These are phyloP conservation scores for Fusarium pseudonygamai DNA, from an alignment of 2,329 filamentous ascomycete species.

Conservation along the genomic window DNA sequence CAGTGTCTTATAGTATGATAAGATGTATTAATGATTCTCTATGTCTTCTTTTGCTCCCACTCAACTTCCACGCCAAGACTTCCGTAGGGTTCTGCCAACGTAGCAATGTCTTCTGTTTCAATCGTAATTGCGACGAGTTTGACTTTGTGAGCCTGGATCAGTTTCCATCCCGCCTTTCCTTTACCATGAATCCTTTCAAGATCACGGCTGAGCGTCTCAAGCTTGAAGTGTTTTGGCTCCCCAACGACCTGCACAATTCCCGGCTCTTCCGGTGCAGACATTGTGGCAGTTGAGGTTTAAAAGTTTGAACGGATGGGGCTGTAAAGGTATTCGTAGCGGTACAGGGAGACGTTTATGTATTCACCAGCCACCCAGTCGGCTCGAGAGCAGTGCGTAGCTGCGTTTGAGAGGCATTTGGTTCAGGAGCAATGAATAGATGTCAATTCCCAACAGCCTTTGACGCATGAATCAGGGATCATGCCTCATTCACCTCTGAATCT, in stretches of 20 bases:
- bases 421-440: background rate
- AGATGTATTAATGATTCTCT: too few species aligned
- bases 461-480: fast-evolving
- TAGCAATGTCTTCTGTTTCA: background rate
- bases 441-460: too few species aligned
- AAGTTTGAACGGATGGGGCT: fast-evolving
- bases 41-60: background rate
- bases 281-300: fast-evolving
- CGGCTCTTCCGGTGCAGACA: background rate
- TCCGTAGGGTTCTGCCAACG: background rate
- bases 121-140: background rate
- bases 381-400: too few species aligned
- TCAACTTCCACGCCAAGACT: background rate
- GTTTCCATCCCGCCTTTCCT: background rate
- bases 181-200: background rate
- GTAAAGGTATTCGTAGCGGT: background rate
- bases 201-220: background rate
- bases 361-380: fast-evolving
- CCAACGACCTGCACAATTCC: background rate
- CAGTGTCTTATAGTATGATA: background rate
- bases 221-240: background rate
- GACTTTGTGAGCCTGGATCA: background rate
- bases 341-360: too few species aligned
- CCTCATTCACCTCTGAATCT: background rate
- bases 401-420: too few species aligned